Evolutionary conservation across 768 basidiomycete genomes (phyloP).

Genomic region (Leccinum truebloodii): DNA sequence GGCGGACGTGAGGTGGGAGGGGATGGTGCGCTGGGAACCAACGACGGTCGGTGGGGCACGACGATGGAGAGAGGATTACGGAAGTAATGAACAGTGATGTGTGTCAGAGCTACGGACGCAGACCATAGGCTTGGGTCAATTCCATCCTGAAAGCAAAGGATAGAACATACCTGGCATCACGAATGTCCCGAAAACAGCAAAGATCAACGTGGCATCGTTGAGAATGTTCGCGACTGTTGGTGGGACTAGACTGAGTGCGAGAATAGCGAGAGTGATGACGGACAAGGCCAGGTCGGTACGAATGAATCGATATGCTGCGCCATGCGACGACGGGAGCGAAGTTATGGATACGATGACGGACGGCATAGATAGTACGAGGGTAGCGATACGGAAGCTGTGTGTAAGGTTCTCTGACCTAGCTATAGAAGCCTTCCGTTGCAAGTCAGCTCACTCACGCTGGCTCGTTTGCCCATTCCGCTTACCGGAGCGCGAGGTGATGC

Average conservation of each 20-base stretch:
- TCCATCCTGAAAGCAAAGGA: not conserved
- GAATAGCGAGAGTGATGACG: conserved; percentile 41
- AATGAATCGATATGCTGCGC: conserved; percentile 39
- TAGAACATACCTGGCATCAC: conserved; percentile 54
- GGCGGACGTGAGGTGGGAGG: conserved; percentile 18
- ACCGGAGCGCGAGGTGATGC: conserved; percentile 46
- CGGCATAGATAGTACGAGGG: conserved; percentile 61
- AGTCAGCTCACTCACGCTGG: conserved; percentile 15
- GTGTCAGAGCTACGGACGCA: conserved; percentile 55
- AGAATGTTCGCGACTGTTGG: conserved; percentile 38
- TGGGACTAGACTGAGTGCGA: conserved; percentile 49
- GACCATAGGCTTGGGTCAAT: not conserved
- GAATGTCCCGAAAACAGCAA: conserved; percentile 58
- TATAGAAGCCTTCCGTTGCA: conserved; percentile 8
- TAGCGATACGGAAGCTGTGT: conserved; percentile 46
- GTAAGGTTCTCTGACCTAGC: conserved; percentile 9
- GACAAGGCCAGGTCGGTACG: conserved; percentile 48
- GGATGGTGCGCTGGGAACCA: conserved; percentile 22
- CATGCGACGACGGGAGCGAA: conserved; percentile 49
- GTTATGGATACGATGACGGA: conserved; percentile 58
- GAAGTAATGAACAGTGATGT: conserved; percentile 83
- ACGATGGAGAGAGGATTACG: conserved; percentile 83
- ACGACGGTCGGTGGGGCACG: conserved; percentile 51
- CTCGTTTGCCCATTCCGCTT: conserved; percentile 31
- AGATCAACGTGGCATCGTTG: conserved; percentile 49